A percentile compares a stretch with the other conserved stretches of the same genome.
Evolutionary conservation across 1,284 basidiomycete genomes (phyloP).

Genomic region (Kwoniella shivajii): DNA sequence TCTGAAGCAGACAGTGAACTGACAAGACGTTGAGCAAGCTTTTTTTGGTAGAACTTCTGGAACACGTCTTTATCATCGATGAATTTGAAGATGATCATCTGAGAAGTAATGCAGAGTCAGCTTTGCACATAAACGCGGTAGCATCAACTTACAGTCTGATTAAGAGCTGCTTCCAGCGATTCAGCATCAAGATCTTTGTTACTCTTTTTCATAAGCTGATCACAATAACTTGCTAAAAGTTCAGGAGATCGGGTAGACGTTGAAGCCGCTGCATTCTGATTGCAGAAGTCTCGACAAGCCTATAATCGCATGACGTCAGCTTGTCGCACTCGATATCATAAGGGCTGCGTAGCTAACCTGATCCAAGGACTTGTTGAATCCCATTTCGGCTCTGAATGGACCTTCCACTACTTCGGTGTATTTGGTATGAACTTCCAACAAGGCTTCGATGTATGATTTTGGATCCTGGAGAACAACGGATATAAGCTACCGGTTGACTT

Average conservation of each 20-base stretch:
- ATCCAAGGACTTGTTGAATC: slow-evolving; percentile 93
- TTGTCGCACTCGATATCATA: background rate
- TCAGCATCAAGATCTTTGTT: slow-evolving; percentile 92
- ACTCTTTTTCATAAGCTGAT: slow-evolving; percentile 87
- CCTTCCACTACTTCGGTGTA: slow-evolving; percentile 87
- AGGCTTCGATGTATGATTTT: slow-evolving; percentile 89
- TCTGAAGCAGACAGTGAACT: slow-evolving; percentile 91
- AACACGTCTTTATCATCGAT: slow-evolving; percentile 99
- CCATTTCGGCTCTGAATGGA: slow-evolving; percentile 91
- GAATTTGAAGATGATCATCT: slow-evolving; percentile 99
- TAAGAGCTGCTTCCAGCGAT: slow-evolving; percentile 84
- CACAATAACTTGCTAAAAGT: slow-evolving; percentile 89
- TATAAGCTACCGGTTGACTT: slow-evolving; percentile 8
- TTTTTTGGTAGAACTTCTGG: slow-evolving; percentile 98
- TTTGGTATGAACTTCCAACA: slow-evolving; percentile 89
- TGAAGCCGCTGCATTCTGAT: slow-evolving; percentile 87
- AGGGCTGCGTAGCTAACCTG: slow-evolving; percentile 47
- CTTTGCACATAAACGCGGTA: background rate
- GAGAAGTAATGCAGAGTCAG: background rate
- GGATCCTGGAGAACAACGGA: slow-evolving; percentile 58
- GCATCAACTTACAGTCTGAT: slow-evolving; percentile 69
- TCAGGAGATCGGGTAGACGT: slow-evolving; percentile 91
- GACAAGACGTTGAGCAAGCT: slow-evolving; percentile 92
- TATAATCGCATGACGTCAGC: slow-evolving; percentile 43
- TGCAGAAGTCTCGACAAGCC: slow-evolving; percentile 96